Evolutionary conservation across 257 asterid genomes (phyloP).

Genomic region (Coffea canephora): DNA sequence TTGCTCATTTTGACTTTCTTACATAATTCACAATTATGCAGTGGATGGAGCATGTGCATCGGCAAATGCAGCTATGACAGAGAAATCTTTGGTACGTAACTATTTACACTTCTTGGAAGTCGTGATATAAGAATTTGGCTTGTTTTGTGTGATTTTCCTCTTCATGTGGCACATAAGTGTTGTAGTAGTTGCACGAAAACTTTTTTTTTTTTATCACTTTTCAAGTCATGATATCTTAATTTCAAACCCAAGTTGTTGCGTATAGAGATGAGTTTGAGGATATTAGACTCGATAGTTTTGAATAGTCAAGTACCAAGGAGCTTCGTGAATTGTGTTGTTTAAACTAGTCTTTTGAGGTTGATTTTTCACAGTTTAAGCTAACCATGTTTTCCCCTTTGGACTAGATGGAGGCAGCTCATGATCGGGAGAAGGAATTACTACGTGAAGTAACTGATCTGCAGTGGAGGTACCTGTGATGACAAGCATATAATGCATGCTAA

Average conservation of each 20-base stretch:
- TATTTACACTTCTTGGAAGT: background rate
- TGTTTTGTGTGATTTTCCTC: background rate
- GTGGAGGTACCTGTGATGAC: slow-evolving; percentile 48
- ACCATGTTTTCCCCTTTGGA: slow-evolving; percentile 6
- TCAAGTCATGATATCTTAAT: background rate
- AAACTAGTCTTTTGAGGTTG: background rate
- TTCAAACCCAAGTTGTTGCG: background rate
- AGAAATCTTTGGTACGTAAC: slow-evolving; percentile 61
- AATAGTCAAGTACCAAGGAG: background rate
- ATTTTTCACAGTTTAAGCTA: background rate
- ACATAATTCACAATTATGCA: slow-evolving; percentile 26
- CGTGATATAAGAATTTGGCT: no score
- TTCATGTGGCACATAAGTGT: background rate
- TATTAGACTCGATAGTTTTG: background rate
- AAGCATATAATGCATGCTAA: background rate
- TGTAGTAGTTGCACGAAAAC: background rate
- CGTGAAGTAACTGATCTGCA: slow-evolving; percentile 72
- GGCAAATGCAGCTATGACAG: slow-evolving; percentile 33
- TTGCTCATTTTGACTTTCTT: slow-evolving; percentile 19
- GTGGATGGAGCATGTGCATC: slow-evolving; percentile 43
- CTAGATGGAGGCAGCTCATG: slow-evolving; percentile 81
- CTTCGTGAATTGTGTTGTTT: background rate
- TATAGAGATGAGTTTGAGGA: background rate
- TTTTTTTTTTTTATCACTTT: background rate
- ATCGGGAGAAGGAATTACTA: slow-evolving; percentile 70